Evolutionary conservation across 2,329 filamentous ascomycete species (phyloP).

Genomic region (Tolypocladium tundrense): DNA sequence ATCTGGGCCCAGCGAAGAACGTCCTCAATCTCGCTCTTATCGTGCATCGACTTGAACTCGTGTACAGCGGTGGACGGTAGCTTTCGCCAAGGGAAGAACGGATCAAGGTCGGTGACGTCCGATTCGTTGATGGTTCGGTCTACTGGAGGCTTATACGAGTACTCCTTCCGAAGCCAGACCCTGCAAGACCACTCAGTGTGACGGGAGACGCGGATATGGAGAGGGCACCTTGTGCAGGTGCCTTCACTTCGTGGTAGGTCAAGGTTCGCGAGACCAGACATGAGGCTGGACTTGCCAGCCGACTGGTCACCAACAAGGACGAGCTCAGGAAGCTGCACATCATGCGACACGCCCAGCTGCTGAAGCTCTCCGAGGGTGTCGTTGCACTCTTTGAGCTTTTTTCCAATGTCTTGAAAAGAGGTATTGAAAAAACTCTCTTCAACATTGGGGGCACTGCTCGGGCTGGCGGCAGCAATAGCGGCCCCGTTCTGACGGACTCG

Average conservation of each 20-base stretch:
- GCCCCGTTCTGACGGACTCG: conserved; percentile 16
- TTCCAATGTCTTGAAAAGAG: conserved; percentile 44
- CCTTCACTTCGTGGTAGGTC: conserved; percentile 60
- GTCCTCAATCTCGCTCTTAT: conserved; percentile 54
- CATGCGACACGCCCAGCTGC: conserved; percentile 60
- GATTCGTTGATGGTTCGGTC: conserved; percentile 29
- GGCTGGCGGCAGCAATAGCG: conserved; percentile 5
- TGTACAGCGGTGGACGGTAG: conserved; percentile 32
- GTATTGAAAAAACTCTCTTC: conserved; percentile 31
- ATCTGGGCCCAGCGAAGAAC: conserved; percentile 66
- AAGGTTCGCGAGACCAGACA: conserved; percentile 58
- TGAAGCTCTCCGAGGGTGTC: conserved; percentile 59
- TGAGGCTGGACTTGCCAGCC: conserved; percentile 66
- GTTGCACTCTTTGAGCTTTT: conserved; percentile 54
- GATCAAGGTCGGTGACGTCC: conserved; percentile 37
- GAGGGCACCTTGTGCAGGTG: conserved; percentile 70
- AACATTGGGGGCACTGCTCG: conserved; percentile 11
- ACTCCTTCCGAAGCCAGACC: conserved; percentile 57
- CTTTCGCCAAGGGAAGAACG: conserved; percentile 57
- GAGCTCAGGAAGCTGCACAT: conserved; percentile 64
- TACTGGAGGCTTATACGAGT: conserved; percentile 37
- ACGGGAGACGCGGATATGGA: conserved; percentile 63
- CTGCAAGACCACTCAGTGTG: conserved; percentile 55
- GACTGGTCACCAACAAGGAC: conserved; percentile 80
- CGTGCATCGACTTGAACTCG: conserved; percentile 53